Base-by-base conservation (phyloP, 2,329 filamentous ascomycete genomes). In the Penicillium polonicum region DNA sequence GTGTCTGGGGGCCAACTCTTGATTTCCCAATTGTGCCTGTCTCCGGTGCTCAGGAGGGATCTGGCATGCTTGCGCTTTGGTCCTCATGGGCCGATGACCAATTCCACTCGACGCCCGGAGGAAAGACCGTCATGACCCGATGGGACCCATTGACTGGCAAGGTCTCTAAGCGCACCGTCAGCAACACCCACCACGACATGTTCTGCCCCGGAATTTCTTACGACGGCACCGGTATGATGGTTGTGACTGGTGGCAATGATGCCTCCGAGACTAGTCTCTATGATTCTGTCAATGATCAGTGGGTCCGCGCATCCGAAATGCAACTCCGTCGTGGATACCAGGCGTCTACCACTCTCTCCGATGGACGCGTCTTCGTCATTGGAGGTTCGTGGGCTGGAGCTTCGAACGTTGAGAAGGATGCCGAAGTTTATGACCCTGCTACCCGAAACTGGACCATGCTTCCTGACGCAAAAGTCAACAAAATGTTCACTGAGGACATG, bases 341-440 rank as follows among this genome's bases (percentile, higher is more conserved):
- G 50, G 70, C 82, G 0, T 78, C 79, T 0, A 72, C 78, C 0
- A 83, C 79, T 0, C 65, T 79, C 1, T 82, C 82, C 0, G 77
- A 84, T 57, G 84, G 84, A 5, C 73, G 78, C 0, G 77, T 85
- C 25, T 87, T 86, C 68, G 79, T 76, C 13, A 85, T 86, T 38
- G 84, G 85, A 19, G 84, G 85, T 4, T 83, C 81, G 0, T 84
- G 78, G 76, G 80, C 76, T 10, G 84, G 83, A 25, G 78, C 71
- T 0, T 58, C 64, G 1, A 76, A 79, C 29, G 17, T 48, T 0
- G 75, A 75, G 31, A 86, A 86, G 73, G 79, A 84, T 57, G 84
- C 82, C 43, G 85, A 87, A 63, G 69, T 85, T 19, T 85, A 79
- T 65, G 71, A 82, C 55, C 76, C 80, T 0, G 66, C 58, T 1